These are phyloP conservation scores for Saccharomyces hybrid DNA, from an alignment of 1,139 yeast genomes.

Conservation along the genomic window DNA sequence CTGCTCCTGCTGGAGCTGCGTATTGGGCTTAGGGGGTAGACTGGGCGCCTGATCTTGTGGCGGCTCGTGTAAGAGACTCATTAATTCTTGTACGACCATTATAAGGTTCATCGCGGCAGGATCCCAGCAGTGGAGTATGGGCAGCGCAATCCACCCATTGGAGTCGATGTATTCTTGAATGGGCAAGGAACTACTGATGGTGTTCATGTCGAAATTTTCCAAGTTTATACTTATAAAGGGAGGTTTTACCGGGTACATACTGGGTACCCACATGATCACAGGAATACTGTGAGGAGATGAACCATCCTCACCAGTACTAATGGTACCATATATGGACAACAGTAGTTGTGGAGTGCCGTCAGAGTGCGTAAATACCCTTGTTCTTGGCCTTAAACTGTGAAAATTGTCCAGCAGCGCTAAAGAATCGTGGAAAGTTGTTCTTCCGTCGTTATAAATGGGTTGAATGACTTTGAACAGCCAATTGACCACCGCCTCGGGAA, in stretches of 20 bases:
- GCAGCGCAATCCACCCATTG: slow-evolving; percentile 53
- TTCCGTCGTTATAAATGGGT: slow-evolving; percentile 47
- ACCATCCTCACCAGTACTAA: too few species aligned
- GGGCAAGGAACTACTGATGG: not conserved
- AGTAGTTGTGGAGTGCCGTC: slow-evolving; percentile 54
- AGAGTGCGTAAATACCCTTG: slow-evolving; percentile 58
- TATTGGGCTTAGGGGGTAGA: not conserved
- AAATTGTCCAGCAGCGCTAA: slow-evolving; percentile 44
- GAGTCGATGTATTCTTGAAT: slow-evolving; percentile 45
- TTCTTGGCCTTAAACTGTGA: slow-evolving; percentile 55
- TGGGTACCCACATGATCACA: slow-evolving; percentile 71
- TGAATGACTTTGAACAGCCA: slow-evolving; percentile 52
- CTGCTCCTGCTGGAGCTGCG: too few species aligned
- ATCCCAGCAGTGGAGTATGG: slow-evolving; percentile 56
- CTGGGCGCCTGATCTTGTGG: not conserved
- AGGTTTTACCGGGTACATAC: slow-evolving; percentile 50
- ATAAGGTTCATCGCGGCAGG: slow-evolving; percentile 29
- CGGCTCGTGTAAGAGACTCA: not conserved
- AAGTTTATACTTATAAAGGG: slow-evolving; percentile 54
- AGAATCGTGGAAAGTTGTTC: slow-evolving; percentile 52
- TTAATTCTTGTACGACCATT: slow-evolving; percentile 33
- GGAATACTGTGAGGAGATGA: slow-evolving; percentile 33
- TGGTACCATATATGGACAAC: slow-evolving; percentile 54
- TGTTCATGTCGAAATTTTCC: slow-evolving; percentile 30
- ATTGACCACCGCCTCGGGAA: slow-evolving; percentile 34